Evolutionary conservation across 2,329 filamentous ascomycete species (phyloP), one percentile per base, ranked within the genome.

Genomic region (Alternaria triticimaculans): DNA sequence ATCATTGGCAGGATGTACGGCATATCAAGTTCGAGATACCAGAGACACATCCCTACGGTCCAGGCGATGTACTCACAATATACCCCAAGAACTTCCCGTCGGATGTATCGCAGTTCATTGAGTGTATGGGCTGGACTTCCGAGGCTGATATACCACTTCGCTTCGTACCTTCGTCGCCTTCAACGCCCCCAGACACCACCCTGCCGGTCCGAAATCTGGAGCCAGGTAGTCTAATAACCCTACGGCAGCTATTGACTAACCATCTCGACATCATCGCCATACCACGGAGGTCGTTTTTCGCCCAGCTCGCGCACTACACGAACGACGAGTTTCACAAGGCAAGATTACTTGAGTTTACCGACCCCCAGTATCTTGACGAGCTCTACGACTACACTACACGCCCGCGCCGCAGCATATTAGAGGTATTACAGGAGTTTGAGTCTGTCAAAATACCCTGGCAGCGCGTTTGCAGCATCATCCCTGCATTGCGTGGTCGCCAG

Each of bases 301-400:
- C 90, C 12, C 86, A 89, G 20, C 88, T 97, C 59, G 88, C 91
- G 0, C 89, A 93, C 76, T 94, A 94, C 73, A 92, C 93, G 2
- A 81, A 83, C 0, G 87, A 96, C 72, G 78, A 83, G 3, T 88
- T 89, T 72, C 95, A 99, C 73, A 89, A 88, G 71, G 91, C 96
- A 65, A 89, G 95, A 2, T 87, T 99, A 0, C 80, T 91, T 9
- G 96, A 99, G 76, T 96, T 99, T 72, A 90, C 89, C 2, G 87
- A 91, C 72, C 89, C 93, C 0, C 87, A 91, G 49, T 92, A 90
- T 72, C 88, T 95, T 6, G 94, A 98, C 71, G 96, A 99, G 72
- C 90, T 97, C 60, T 98, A 93, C 82, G 95, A 99, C 81, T 99
- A 99, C 77, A 96, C 96, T 1, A 94, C 94, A 0, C 89, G 96